Evolutionary conservation across 1,284 basidiomycete species (phyloP), one percentile per base, ranked within the genome.

Genomic region (Ganoderma leucocontextum): DNA sequence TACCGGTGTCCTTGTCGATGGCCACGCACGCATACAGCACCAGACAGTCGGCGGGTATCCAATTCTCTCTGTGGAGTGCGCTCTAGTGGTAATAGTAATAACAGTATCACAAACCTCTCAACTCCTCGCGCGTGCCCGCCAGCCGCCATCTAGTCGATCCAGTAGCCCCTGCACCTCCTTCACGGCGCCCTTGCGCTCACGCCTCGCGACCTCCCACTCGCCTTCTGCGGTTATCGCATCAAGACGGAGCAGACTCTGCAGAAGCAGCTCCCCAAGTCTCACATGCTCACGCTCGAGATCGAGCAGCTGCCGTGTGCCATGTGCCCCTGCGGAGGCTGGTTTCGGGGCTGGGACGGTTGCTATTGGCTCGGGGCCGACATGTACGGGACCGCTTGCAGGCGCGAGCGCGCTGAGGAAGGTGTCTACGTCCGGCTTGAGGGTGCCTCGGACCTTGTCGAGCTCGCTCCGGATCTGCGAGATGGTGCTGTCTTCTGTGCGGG

Each of bases 201-300:
- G 81, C 70, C 94, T 83, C 22, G 93, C 94, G 5, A 88, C 83
- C 22, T 87, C 85, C 91, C 93, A 95, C 63, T 88, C 85, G 41
- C 87, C 84, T 62, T 92, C 89, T 35, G 90, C 82, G 39, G 81
- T 80, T 75, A 95, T 84, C 62, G 90, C 90, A 75, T 96, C 94
- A 36, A 96, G 82, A 52, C 92, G 86, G 9, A 96, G 84, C 33
- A 96, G 82, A 17, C 87, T 85, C 78, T 95, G 94, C 35, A 95
- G 83, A 35, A 96, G 83, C 63, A 93, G 79, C 79, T 94, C 93
- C 25, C 86, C 89, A 58, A 94, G 79, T 12, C 91, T 85, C 13
- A 81, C 77, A 72, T 92, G 90, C 70, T 92, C 89, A 64, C 81
- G 82, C 39, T 78, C 76, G 62, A 78, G 66, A 49, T 77, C 63